Evolutionary conservation across 345 rosid species (phyloP).

Genomic region (Bruguiera parviflora): DNA sequence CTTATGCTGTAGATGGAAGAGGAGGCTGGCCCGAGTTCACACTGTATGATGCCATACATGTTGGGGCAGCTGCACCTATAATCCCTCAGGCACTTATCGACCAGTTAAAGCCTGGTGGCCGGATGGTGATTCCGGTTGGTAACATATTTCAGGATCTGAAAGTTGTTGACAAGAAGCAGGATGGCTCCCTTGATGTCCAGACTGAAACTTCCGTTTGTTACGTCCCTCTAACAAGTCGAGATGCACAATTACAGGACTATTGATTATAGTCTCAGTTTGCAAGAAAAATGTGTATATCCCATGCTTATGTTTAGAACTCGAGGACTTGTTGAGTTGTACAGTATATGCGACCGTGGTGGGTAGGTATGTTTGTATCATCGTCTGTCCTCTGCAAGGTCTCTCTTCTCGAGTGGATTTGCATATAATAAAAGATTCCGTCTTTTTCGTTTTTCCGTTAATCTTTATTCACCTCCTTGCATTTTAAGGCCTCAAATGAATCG

Average conservation of each 20-base stretch:
- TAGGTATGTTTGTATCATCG: too few species aligned
- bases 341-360: background rate
- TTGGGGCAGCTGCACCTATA: slow-evolving; percentile 94
- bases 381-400: too few species aligned
- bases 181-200: slow-evolving; percentile 61
- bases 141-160: slow-evolving; percentile 73
- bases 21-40: slow-evolving; percentile 81
- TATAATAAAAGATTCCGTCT: background rate
- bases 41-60: slow-evolving; percentile 91
- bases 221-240: slow-evolving; percentile 90
- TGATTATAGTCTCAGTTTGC: background rate
- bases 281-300: too few species aligned
- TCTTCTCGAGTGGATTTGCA: background rate
- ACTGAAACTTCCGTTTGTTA: slow-evolving; percentile 79
- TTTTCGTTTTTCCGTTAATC: too few species aligned
- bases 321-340: background rate
- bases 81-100: slow-evolving; percentile 77
- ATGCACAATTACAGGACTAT: slow-evolving; percentile 46
- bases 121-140: slow-evolving; percentile 98
- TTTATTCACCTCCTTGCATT: too few species aligned
- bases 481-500: too few species aligned
- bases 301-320: background rate
- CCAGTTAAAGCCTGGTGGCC: slow-evolving; percentile 93
- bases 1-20: slow-evolving; percentile 68
- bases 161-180: slow-evolving; percentile 68